Conservation (phyloP, 2,329 filamentous ascomycete species). For the Penicillium psychrosexuale region DNA sequence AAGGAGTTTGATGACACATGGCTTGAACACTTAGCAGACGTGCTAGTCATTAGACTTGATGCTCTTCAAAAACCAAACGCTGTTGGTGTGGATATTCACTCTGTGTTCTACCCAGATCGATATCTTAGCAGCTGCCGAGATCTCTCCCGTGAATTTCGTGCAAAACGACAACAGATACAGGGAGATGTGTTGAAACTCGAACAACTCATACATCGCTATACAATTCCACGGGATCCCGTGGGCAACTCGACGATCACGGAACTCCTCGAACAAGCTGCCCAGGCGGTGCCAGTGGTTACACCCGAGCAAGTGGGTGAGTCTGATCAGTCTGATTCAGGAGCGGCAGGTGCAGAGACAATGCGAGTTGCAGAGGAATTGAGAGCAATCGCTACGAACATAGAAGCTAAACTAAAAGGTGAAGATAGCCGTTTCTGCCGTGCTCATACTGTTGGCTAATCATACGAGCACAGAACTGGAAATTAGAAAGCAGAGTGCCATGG, state of each 20-base stretch:
- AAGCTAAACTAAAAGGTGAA: constrained; percentile 42
- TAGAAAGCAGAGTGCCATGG: constrained; percentile 41
- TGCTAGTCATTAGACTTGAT: constrained; percentile 52
- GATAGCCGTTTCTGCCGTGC: not conserved
- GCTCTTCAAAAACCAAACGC: constrained; percentile 33
- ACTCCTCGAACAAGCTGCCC: constrained; percentile 37
- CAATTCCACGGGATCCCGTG: constrained; percentile 19
- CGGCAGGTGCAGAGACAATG: constrained; percentile 23
- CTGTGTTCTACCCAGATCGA: constrained; percentile 57
- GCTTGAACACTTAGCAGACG: constrained; percentile 51
- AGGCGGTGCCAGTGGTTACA: constrained; percentile 27
- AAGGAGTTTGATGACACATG: constrained; percentile 45
- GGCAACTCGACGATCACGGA: constrained; percentile 28
- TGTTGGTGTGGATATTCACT: constrained; percentile 52
- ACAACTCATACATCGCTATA: constrained; percentile 30
- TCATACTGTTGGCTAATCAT: constrained; percentile 7
- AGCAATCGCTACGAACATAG: constrained; percentile 38
- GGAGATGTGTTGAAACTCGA: constrained; percentile 35
- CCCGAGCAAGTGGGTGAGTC: constrained; percentile 21
- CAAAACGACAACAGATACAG: constrained; percentile 34
- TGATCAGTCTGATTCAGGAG: constrained; percentile 15
- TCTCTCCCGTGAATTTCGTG: constrained; percentile 48
- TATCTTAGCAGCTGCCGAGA: constrained; percentile 55
- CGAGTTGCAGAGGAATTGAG: constrained; percentile 36
- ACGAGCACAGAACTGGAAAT: constrained; percentile 41